Percentiles rank a stretch among this genome's conserved stretches.
phyloP scores from a whole-genome alignment of 2,329 filamentous ascomycete genomes.

The Sporothrix schenckii region DNA sequence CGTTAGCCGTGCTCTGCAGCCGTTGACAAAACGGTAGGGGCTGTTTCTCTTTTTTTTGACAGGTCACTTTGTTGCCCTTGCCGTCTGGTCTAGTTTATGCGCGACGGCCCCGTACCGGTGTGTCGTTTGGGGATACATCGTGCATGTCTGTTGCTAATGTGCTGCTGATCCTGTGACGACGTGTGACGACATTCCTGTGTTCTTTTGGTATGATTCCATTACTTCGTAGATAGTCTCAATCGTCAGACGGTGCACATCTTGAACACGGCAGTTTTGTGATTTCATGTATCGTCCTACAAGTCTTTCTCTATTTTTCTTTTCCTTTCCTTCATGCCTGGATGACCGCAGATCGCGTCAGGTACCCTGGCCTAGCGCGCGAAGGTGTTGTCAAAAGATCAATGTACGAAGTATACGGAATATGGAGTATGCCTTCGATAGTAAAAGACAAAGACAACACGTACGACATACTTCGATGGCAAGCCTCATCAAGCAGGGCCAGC shows the following conservation, averaged over 20 bases:
- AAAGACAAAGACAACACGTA: no score
- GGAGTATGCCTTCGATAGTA: no score
- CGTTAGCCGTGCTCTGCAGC: neutral
- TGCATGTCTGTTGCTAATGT: neutral
- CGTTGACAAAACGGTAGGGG: no score
- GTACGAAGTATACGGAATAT: neutral
- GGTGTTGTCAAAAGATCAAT: neutral
- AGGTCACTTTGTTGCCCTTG: neutral
- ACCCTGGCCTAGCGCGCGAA: conserved; percentile 1
- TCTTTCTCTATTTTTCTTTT: neutral
- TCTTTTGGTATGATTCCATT: neutral
- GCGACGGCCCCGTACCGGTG: conserved; percentile 16
- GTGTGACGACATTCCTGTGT: no score
- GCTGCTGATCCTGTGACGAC: neutral
- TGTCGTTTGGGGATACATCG: conserved; percentile 8
- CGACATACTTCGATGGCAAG: no score
- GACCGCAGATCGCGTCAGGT: conserved; percentile 14
- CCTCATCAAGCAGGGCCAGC: no score
- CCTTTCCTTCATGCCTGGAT: neutral
- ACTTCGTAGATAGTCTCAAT: no score
- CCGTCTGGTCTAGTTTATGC: neutral
- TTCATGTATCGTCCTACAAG: no score
- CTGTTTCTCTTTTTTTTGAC: no score
- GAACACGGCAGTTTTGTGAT: neutral
- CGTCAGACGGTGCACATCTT: no score